Evolutionary conservation across 2,329 filamentous ascomycete genomes (phyloP).

Genomic region (Epichloe gansuensis): DNA sequence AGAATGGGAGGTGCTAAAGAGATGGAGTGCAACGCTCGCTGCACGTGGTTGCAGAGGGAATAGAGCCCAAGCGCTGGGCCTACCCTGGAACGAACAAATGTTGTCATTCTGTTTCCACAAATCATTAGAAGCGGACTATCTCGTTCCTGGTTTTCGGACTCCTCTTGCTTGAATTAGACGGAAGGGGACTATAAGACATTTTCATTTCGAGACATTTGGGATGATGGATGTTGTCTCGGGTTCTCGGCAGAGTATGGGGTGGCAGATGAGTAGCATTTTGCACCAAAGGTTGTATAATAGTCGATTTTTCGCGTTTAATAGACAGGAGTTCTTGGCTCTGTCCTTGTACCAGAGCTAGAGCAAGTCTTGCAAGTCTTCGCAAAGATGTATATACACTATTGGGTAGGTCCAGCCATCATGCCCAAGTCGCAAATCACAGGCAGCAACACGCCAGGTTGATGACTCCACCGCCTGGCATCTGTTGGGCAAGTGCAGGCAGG

Average conservation of each 20-base stretch:
- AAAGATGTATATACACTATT: too few relatives aligned
- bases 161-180: not conserved
- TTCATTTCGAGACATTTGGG: not conserved
- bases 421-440: too few relatives aligned
- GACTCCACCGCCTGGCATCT: not conserved
- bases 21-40: not conserved
- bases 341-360: too few relatives aligned
- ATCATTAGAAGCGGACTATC: slow-evolving; percentile 1
- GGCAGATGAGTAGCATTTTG: slow-evolving; percentile 10
- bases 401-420: too few relatives aligned
- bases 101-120: not conserved
- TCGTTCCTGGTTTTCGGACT: not conserved
- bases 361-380: too few relatives aligned
- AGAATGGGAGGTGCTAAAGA: not conserved
- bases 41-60: not conserved
- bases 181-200: not conserved
- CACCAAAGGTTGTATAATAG: slow-evolving; percentile 20
- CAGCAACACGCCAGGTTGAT: too few relatives aligned
- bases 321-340: not conserved
- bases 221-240: slow-evolving; percentile 5
- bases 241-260: slow-evolving; percentile 14
- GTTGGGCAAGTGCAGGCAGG: not conserved
- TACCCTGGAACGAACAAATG: not conserved
- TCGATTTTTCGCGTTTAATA: slow-evolving; percentile 13
- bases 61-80: slow-evolving; percentile 11